A percentile compares a stretch with the other conserved stretches of the same genome.
Conservation (phyloP, 176 grass and related monocot species). For the Tillandsia leiboldiana region DNA sequence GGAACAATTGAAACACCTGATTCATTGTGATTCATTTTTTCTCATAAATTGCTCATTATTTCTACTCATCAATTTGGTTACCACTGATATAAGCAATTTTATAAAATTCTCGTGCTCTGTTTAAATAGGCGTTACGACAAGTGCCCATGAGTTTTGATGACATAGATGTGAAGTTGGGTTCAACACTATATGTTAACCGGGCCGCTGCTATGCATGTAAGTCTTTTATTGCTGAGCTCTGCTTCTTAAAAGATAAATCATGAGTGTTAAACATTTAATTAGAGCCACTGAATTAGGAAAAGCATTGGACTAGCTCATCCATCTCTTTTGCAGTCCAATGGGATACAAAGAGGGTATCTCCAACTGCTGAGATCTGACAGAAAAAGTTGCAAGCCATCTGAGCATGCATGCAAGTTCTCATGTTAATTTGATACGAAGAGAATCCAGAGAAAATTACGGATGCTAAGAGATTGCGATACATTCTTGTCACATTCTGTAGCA, state of each 20-base stretch:
- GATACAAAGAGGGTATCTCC: too few species aligned
- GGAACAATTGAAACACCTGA: too few species aligned
- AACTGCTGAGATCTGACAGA: too few species aligned
- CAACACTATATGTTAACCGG: constrained; percentile 67
- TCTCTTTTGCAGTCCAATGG: neutral
- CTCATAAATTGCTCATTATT: neutral
- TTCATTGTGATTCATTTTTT: constrained; percentile 10
- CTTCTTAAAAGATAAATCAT: neutral
- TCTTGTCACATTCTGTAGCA: neutral
- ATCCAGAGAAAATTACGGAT: neutral
- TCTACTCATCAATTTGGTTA: neutral
- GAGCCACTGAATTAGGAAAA: neutral
- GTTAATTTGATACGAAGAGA: neutral
- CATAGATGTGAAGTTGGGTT: constrained; percentile 43
- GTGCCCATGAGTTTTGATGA: constrained; percentile 26
- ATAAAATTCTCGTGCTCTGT: constrained; percentile 19
- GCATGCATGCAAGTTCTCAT: too few species aligned
- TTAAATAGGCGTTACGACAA: constrained; percentile 56
- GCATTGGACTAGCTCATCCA: constrained; percentile 1
- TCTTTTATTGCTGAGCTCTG: constrained; percentile 19
- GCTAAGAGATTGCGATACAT: neutral
- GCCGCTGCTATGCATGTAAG: constrained; percentile 88
- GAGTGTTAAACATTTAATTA: neutral
- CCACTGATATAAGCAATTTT: neutral
- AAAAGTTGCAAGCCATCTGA: too few species aligned